Base-by-base conservation (phyloP, 371 early-diverging fungal genomes). In the Mortierella sp. region DNA sequence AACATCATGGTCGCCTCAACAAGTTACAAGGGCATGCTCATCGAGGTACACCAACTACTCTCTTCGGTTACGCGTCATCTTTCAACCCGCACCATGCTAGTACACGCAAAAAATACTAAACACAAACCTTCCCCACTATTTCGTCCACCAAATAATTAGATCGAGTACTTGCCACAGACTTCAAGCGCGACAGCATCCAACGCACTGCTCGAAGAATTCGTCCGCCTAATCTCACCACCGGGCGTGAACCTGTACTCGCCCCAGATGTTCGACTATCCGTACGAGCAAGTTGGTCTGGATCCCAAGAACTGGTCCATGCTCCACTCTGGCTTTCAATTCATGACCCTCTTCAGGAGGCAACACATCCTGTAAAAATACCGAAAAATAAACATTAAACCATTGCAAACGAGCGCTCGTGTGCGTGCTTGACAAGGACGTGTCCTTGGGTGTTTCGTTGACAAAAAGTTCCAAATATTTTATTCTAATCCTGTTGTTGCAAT, bases 281-380 rank as follows among this genome's bases (percentile, higher is more conserved):
- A 86, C 46, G 87, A 86, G 21, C 87, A 86, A 75, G 87, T 86
- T 4, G 87, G 87, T n/a, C 78, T 86, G n/a, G 83, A 82, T 32
- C 77, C 87, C n/a, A 80, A 75, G 43, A 72, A 70, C 43, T 86
- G 87, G 87, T 86, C 87, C 27, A 82, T 77, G 75, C 83, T 86
- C 32, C 87, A 86, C 55, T 77, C 76, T n/a, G 80, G 87, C 3
- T 86, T 86, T 44, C 87, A 86, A 65, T 80, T 75, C 24, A 86
- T 79, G 74, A 76, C 75, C 27, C 83, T 86, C 76, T 86, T 86
- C 68, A 82, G 87, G 74, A 74, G 87, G 55, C 87, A 86, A 48
- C 83, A 86, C 44, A 86, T 86, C 77, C 54, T 86, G 77, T 86
- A 82, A 75, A 11, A 32, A 4, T 6, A 63, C 35, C 21, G 32